Base-by-base conservation (phyloP, 176 grass and related monocot genomes). In the Aegilops tauschii region DNA sequence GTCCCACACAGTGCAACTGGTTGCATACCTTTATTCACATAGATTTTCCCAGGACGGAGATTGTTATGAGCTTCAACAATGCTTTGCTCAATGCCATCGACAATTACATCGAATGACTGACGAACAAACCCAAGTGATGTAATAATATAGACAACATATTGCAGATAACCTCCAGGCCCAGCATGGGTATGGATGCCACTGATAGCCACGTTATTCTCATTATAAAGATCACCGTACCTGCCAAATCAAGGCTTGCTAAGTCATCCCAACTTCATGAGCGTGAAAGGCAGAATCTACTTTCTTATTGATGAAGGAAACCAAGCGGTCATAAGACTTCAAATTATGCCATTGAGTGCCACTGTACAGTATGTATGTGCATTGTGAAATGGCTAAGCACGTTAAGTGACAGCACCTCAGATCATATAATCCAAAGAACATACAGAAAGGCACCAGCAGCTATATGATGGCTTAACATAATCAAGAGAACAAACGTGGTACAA, bases 91-190 rank as follows among this genome's bases (percentile, higher is more conserved):
- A 99, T 99, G 68, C 94, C 94, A n/a, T 99, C 64, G 27, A 99
- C 97, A 80, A 99, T 84, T 44, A 93, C 92, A 94, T 99, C 90
- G 75, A 99, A 99, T 71, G 97, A 99, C 87, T 96, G 94, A 18
- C 83, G 92, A 76, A 99, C 94, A 91, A 99, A 96, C 56, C 97
- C 97, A 85, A 99, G 92, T 80, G 97, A 99, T 31, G 97, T 99
- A 40, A 99, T 80, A 86, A 96, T 94, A 82, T 99, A 99, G 32
- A 96, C 90, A 34, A 99, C 82, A 90, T 99, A 96, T 63, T 99
- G 97, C 40, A 99, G 94, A 83, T 99, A 99, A 83, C 97, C 97
- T 25, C 97, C 97, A 88, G 94, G 97, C 13, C 97, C 97, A 32
- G 88, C 92, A 94, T 99, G 97, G 36, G 94, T 99, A 76, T 99